These are phyloP conservation scores for Cairneyella variabilis DNA, from an alignment of 495 filamentous ascomycete species.

Conservation along the genomic window DNA sequence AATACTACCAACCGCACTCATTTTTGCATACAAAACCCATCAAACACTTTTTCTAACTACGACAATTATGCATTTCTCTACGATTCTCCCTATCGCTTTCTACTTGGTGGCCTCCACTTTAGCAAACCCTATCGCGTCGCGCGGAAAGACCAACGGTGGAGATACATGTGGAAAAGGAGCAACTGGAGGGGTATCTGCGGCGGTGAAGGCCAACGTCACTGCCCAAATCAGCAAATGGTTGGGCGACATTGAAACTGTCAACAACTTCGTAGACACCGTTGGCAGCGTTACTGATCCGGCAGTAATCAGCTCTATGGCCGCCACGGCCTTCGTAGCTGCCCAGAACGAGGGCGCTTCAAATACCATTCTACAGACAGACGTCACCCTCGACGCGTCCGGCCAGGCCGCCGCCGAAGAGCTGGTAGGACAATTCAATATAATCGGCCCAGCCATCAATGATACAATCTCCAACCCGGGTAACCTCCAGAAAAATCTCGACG, in stretches of 20 bases:
- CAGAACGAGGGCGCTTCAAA: constrained; percentile 12
- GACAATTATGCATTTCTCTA: constrained; percentile 13
- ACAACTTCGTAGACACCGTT: constrained; percentile 10
- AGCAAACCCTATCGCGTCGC: constrained; percentile 1
- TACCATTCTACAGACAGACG: constrained; percentile 9
- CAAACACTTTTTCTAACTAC: not conserved
- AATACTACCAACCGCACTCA: constrained; percentile 5
- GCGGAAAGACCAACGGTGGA: not conserved
- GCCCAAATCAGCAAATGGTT: constrained; percentile 6
- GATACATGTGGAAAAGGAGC: not conserved
- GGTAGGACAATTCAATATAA: constrained; percentile 10
- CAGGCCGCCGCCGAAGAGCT: constrained; percentile 6
- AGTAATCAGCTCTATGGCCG: constrained; percentile 11
- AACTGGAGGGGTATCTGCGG: not conserved
- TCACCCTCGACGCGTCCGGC: constrained; percentile 4
- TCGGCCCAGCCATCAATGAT: constrained; percentile 11
- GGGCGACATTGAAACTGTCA: constrained; percentile 9
- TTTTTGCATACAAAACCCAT: constrained; percentile 7
- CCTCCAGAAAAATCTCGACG: constrained; percentile 9
- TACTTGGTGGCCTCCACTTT: constrained; percentile 8
- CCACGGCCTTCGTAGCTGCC: constrained; percentile 10
- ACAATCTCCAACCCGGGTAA: constrained; percentile 11
- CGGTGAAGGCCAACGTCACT: constrained; percentile 11
- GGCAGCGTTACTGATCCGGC: constrained; percentile 2
- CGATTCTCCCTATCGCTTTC: constrained; percentile 6